phyloP scores from a whole-genome alignment of 805 yeast genomes.

The Saccharomycopsis javanensis region DNA sequence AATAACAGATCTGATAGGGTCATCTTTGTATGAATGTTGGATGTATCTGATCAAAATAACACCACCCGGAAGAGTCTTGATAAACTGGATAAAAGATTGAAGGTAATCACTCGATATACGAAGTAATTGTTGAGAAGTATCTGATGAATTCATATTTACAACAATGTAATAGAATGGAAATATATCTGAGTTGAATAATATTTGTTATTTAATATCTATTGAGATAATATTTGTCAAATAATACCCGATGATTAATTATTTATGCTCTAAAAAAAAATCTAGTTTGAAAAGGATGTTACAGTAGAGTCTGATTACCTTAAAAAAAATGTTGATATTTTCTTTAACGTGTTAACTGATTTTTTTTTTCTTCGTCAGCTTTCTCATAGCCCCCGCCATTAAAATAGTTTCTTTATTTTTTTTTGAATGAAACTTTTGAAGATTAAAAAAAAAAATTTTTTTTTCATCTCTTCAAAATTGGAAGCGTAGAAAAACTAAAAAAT shows the following conservation, averaged over 20 bases:
- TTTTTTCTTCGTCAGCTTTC: neutral
- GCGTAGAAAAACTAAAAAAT: no score
- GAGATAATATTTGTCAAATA: no score
- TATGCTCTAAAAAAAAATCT: neutral
- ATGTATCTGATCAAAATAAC: constrained; percentile 50
- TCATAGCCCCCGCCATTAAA: neutral
- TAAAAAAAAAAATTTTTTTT: no score
- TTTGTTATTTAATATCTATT: no score
- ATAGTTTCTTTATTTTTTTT: no score
- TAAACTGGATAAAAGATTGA: constrained; percentile 13
- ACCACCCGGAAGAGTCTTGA: constrained; percentile 18
- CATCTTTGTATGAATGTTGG: constrained; percentile 79
- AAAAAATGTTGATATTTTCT: neutral
- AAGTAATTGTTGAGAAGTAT: neutral
- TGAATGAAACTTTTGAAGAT: no score
- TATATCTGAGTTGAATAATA: no score
- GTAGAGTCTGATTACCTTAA: no score
- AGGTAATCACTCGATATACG: neutral
- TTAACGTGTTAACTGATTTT: constrained; percentile 2
- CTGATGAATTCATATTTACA: neutral
- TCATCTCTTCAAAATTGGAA: no score
- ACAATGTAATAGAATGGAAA: neutral
- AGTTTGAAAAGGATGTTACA: neutral
- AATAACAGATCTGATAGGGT: constrained; percentile 80
- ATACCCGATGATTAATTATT: no score